Percentiles rank a stretch among this genome's conserved stretches.
These are phyloP conservation scores for Akanthomyces muscarius DNA, from an alignment of 2,329 filamentous ascomycete genomes.

Conservation along the genomic window DNA sequence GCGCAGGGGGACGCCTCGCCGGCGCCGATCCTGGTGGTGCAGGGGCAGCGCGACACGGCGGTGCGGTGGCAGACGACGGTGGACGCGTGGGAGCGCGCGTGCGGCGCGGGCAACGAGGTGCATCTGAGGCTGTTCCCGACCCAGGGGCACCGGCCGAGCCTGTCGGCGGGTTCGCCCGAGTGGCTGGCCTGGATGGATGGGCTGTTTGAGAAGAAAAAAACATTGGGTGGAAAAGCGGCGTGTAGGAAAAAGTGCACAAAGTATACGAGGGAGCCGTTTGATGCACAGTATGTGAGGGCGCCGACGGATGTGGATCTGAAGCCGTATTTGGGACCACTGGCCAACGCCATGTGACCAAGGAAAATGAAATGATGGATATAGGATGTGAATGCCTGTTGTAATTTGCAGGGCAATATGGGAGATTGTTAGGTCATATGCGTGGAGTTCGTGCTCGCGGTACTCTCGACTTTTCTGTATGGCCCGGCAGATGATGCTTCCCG, in stretches of 20 bases:
- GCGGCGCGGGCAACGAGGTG: slow-evolving; percentile 17
- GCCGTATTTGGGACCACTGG: background rate
- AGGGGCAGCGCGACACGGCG: slow-evolving; percentile 16
- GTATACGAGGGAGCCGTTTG: slow-evolving; percentile 1
- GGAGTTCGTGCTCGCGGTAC: too few relatives aligned
- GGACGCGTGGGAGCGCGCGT: slow-evolving; percentile 8
- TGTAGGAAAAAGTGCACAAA: background rate
- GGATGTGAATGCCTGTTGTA: too few relatives aligned
- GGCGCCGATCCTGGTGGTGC: slow-evolving; percentile 18
- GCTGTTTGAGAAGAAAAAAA: slow-evolving; percentile 2
- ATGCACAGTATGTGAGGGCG: background rate
- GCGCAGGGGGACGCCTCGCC: slow-evolving; percentile 13
- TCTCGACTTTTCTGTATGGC: too few relatives aligned
- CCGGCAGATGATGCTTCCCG: too few relatives aligned
- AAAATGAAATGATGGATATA: too few relatives aligned
- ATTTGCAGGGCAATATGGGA: too few relatives aligned
- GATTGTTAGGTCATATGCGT: too few relatives aligned
- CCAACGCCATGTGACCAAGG: background rate
- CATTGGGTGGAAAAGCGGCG: background rate
- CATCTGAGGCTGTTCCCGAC: slow-evolving; percentile 13
- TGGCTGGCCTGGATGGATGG: slow-evolving; percentile 13
- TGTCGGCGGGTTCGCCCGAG: slow-evolving; percentile 10
- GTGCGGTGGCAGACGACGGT: slow-evolving; percentile 10
- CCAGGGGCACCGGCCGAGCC: slow-evolving; percentile 6
- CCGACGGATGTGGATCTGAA: slow-evolving; percentile 8